These are phyloP conservation scores for Tylopilus sp. DNA, from an alignment of 1,284 basidiomycete genomes.

Conservation along the genomic window DNA sequence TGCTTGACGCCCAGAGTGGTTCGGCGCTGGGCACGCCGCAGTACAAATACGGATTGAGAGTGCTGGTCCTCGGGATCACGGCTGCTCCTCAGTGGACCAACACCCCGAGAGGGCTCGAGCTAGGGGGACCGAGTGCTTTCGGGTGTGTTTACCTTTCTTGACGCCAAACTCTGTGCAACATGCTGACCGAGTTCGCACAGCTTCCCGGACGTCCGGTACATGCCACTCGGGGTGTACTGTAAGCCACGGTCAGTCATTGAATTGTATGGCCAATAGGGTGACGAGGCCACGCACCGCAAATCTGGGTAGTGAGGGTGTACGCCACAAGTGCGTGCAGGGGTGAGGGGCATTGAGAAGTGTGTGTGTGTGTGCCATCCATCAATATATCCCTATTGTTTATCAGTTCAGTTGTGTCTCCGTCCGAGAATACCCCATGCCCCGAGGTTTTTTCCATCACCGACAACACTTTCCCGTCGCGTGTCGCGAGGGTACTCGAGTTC, in stretches of 20 bases:
- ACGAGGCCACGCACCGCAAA: not conserved
- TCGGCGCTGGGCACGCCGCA: constrained; percentile 48
- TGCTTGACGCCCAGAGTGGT: constrained; percentile 55
- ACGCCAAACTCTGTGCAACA: not conserved
- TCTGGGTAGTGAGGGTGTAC: too few species aligned
- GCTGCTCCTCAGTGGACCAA: constrained; percentile 56
- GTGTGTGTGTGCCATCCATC: not conserved
- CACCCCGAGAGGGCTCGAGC: constrained; percentile 46
- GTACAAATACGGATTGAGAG: constrained; percentile 53
- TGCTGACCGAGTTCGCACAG: constrained; percentile 18
- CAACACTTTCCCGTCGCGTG: too few species aligned
- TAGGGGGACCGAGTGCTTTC: constrained; percentile 46
- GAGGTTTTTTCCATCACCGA: too few species aligned
- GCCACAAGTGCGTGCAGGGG: not conserved
- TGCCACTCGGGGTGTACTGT: constrained; percentile 34
- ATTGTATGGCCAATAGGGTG: constrained; percentile 21
- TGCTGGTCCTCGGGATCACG: constrained; percentile 53
- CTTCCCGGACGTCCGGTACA: constrained; percentile 34
- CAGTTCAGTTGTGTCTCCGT: not conserved
- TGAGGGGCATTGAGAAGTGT: not conserved
- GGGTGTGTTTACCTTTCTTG: constrained; percentile 17
- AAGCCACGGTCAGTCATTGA: constrained; percentile 38
- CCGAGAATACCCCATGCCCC: not conserved
- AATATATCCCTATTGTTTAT: not conserved
- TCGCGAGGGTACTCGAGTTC: too few species aligned